phyloP scores from a whole-genome alignment of 257 asterid species.

The Jacaranda copaia region DNA sequence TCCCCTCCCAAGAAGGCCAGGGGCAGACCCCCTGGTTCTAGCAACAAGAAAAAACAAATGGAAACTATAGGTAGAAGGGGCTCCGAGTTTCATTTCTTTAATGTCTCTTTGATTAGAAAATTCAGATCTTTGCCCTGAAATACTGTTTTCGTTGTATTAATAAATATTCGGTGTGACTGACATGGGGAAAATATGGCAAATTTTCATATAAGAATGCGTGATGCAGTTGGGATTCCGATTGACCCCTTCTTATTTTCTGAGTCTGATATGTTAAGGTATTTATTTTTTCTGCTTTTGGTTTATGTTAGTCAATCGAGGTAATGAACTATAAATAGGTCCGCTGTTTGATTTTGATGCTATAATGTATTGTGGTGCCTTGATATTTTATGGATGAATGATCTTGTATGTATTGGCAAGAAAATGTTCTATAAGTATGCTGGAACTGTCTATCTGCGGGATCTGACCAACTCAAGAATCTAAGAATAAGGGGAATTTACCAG shows the following conservation, averaged over 20 bases:
- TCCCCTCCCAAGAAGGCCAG: conserved; percentile 53
- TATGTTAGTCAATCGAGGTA: conserved; percentile 24
- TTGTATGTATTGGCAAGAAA: conserved; percentile 22
- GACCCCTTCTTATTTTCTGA: conserved; percentile 9
- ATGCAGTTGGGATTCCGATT: conserved; percentile 30
- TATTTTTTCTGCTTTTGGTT: conserved; percentile 22
- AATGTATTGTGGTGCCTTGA: conserved; percentile 33
- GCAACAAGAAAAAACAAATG: conserved; percentile 48
- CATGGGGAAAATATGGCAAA: conserved; percentile 22
- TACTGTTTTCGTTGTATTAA: neutral
- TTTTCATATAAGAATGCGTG: conserved; percentile 18
- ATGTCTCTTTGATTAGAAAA: conserved; percentile 29
- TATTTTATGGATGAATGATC: conserved; percentile 19
- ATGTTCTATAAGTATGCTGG: conserved; percentile 8
- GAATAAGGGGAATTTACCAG: conserved; percentile 34
- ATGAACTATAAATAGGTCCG: conserved; percentile 28
- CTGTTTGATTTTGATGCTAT: conserved; percentile 23
- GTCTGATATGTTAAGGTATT: conserved; percentile 1
- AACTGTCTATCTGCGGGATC: conserved; percentile 37
- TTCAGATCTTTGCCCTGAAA: conserved; percentile 35
- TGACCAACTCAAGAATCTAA: conserved; percentile 35
- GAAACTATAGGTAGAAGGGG: conserved; percentile 51
- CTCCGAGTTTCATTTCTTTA: conserved; percentile 17
- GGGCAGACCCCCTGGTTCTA: conserved; percentile 67
- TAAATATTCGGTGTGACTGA: conserved; percentile 15